Percentiles rank a stretch among this genome's conserved stretches.
Conservation (phyloP, 495 filamentous ascomycete genomes). For the Penicillium parvum region DNA sequence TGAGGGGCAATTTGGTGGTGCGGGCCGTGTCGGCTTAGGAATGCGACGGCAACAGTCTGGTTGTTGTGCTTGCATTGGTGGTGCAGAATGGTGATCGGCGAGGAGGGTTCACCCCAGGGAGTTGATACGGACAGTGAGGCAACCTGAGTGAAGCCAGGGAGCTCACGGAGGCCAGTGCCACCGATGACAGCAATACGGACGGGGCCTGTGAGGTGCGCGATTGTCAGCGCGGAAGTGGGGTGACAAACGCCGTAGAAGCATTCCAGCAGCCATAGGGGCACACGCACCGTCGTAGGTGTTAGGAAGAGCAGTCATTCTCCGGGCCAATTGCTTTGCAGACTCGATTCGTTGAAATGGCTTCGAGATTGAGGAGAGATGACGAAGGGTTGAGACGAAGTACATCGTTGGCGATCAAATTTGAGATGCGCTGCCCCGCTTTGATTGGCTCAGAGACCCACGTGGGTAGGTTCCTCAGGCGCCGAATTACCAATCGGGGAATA, state of each 20-base stretch:
- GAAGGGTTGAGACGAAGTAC: constrained; percentile 17
- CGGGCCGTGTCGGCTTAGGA: constrained; percentile 85
- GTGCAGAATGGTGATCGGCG: constrained; percentile 84
- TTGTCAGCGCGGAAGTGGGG: constrained; percentile 18
- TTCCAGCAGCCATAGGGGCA: not conserved
- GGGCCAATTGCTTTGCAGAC: constrained; percentile 33
- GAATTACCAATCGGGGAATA: constrained; percentile 2
- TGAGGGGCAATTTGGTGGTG: constrained; percentile 89
- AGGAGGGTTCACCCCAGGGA: constrained; percentile 90
- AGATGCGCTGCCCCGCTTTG: constrained; percentile 12
- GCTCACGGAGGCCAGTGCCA: constrained; percentile 78
- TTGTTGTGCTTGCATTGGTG: constrained; percentile 60
- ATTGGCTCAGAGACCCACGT: constrained; percentile 20
- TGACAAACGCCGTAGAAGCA: constrained; percentile 11
- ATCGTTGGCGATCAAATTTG: constrained; percentile 15
- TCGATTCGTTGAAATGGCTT: constrained; percentile 35
- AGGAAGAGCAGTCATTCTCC: constrained; percentile 53
- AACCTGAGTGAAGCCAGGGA: constrained; percentile 73
- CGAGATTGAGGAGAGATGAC: constrained; percentile 24
- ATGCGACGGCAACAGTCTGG: constrained; percentile 71
- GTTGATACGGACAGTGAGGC: constrained; percentile 67
- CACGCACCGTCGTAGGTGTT: constrained; percentile 50
- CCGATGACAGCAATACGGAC: constrained; percentile 94
- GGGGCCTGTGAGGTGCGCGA: constrained; percentile 48
- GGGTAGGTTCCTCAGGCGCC: constrained; percentile 17